Base-by-base conservation (phyloP, 768 basidiomycete genomes). In the Cystofilobasidium bisporidii region DNA sequence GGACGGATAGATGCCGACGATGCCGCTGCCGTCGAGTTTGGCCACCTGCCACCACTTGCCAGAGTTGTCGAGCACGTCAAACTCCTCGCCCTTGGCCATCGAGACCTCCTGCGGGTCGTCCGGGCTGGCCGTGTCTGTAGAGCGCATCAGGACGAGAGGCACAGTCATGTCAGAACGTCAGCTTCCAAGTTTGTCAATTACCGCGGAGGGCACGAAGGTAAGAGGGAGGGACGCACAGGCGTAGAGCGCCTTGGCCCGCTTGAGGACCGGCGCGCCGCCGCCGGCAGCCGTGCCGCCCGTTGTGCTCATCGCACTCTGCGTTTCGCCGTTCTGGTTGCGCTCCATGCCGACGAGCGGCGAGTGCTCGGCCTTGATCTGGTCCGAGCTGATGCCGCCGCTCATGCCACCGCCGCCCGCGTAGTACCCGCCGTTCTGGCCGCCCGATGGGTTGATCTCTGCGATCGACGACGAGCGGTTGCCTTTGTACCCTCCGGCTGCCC, bases 21-120 rank as follows among this genome's bases (percentile, higher is more conserved):
- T 67, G 40, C 77, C 77, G 4, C 69, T 56, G 15, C 73, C 71
- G 30, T 56, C 53, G 28, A 15, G 3, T 10, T 72, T 76, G 40
- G 71, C 69, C 64, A 74, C 74, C 45, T 73, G 74, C 70, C 70
- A 76, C 76, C 77, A 78, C 71, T 80, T 79, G 53, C 79, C 79
- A 18, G 89, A 85, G 78, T 90, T 91, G 78, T 98, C 93, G 66
- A 92, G 77, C 64, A 98, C 87, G 70, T 96, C 91, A 70, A 98
- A 83, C 47, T 91, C 81, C 74, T 97, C 94, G 63, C 91, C 91
- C 77, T 97, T 97, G 61, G 79, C 74, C 77, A 99, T 97, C 58
- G 89, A 89, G 47, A 99, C 87, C 78, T 99, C 96, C 74, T 89
- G 96, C 17, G 93, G 89, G 76, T 99, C 96, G 67, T 97, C 93